A percentile compares a stretch with the other conserved stretches of the same genome.
Evolutionary conservation across 495 filamentous ascomycete genomes (phyloP).

Genomic region (Penicillium antarcticum): DNA sequence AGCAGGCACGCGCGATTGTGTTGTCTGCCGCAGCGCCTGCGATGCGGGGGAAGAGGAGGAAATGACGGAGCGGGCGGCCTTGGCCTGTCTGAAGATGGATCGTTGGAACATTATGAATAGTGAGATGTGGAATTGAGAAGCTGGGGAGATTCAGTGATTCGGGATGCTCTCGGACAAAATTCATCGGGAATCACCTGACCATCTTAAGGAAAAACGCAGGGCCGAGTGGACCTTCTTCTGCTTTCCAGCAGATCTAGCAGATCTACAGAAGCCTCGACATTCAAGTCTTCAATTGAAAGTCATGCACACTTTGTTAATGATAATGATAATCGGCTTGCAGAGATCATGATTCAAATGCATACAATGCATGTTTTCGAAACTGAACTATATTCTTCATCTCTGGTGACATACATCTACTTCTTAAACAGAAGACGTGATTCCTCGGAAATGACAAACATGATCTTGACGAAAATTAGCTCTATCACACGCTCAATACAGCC

Average conservation of each 20-base stretch:
- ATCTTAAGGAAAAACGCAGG: slow-evolving; percentile 20
- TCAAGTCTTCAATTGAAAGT: not conserved
- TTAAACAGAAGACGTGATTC: too few relatives aligned
- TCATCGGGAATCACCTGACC: slow-evolving; percentile 26
- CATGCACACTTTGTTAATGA: too few relatives aligned
- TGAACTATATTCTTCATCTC: too few relatives aligned
- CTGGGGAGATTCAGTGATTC: slow-evolving; percentile 1
- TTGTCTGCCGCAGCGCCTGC: slow-evolving; percentile 35
- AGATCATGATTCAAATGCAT: too few relatives aligned
- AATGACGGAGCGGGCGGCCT: slow-evolving; percentile 38
- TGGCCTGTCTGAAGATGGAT: slow-evolving; percentile 41
- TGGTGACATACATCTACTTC: too few relatives aligned
- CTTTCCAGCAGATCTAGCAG: too few relatives aligned
- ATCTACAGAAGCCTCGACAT: not conserved
- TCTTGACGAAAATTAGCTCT: too few relatives aligned
- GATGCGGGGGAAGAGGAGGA: slow-evolving; percentile 30
- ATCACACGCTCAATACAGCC: too few relatives aligned
- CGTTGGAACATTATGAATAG: slow-evolving; percentile 43
- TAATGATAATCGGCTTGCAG: too few relatives aligned
- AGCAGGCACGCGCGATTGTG: slow-evolving; percentile 32
- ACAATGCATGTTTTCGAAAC: too few relatives aligned
- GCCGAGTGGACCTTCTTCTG: slow-evolving; percentile 7
- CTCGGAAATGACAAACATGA: too few relatives aligned
- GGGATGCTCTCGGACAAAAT: slow-evolving; percentile 23
- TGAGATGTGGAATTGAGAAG: slow-evolving; percentile 8